phyloP scores from a whole-genome alignment of 805 yeast genomes.

The Saccharomycopsis guyanensis region DNA sequence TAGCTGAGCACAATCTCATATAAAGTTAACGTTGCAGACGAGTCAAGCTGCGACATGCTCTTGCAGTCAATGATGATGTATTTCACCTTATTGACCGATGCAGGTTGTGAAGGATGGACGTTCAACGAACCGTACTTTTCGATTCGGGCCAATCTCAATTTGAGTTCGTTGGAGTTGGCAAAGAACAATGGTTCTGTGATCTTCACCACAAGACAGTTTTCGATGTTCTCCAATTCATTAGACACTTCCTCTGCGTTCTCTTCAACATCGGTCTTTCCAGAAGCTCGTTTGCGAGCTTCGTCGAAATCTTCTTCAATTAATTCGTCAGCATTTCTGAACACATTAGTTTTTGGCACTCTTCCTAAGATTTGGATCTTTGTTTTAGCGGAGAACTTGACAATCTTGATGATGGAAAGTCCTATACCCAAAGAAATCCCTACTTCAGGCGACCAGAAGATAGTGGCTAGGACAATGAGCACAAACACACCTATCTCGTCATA shows the following conservation, averaged over 20 bases:
- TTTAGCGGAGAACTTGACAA: constrained; percentile 34
- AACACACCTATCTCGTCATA: constrained; percentile 30
- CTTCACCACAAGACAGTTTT: constrained; percentile 70
- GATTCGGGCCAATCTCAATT: constrained; percentile 55
- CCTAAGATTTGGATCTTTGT: constrained; percentile 41
- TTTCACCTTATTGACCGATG: constrained; percentile 35
- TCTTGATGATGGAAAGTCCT: constrained; percentile 30
- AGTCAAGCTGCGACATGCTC: constrained; percentile 76
- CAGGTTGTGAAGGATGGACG: constrained; percentile 55
- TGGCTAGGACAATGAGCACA: constrained; percentile 21
- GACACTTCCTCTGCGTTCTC: constrained; percentile 3
- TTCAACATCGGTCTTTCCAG: constrained; percentile 4
- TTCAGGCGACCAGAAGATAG: constrained; percentile 31
- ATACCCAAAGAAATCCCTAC: constrained; percentile 33
- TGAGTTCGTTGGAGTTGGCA: constrained; percentile 75
- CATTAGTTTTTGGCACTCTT: constrained; percentile 26
- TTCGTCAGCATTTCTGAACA: constrained; percentile 34
- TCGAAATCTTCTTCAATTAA: constrained; percentile 20
- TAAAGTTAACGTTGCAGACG: constrained; percentile 70
- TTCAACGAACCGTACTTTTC: constrained; percentile 71
- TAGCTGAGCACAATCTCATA: constrained; percentile 52
- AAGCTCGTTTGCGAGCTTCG: constrained; percentile 10
- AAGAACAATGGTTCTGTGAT: constrained; percentile 85
- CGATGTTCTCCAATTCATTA: constrained; percentile 37
- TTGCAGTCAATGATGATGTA: constrained; percentile 67